phyloP scores from a whole-genome alignment of 768 basidiomycete genomes.

The Leccinum fibrillosum region DNA sequence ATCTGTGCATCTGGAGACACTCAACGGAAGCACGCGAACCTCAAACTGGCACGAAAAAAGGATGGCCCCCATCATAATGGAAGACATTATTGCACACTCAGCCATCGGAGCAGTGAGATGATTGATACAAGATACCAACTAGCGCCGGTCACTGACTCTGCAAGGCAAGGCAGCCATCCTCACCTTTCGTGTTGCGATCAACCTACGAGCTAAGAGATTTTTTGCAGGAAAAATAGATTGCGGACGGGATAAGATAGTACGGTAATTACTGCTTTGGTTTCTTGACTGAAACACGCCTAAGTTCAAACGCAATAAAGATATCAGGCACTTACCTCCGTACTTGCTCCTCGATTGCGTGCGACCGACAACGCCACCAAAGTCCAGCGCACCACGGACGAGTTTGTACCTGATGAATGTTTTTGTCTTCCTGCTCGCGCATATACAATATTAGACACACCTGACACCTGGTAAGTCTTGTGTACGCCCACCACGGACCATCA shows the following conservation, averaged over 20 bases:
- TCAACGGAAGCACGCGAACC: too few relatives aligned
- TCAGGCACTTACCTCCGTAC: constrained; percentile 74
- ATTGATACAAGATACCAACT: neutral
- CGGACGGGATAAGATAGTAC: neutral
- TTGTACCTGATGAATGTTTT: constrained; percentile 67
- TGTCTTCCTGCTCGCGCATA: neutral
- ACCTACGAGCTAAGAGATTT: neutral
- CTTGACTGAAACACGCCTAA: constrained; percentile 54
- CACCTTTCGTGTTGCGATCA: neutral
- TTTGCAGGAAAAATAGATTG: neutral
- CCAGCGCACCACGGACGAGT: constrained; percentile 86
- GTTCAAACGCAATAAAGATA: neutral
- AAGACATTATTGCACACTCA: too few relatives aligned
- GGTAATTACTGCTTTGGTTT: constrained; percentile 71
- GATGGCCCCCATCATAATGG: too few relatives aligned
- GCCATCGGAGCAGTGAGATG: neutral
- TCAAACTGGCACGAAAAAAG: too few relatives aligned
- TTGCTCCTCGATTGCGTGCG: constrained; percentile 79
- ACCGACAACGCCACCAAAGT: constrained; percentile 87
- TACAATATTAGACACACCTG: constrained; percentile 52
- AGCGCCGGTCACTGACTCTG: too few relatives aligned
- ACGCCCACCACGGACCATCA: constrained; percentile 90
- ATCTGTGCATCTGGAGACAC: too few relatives aligned
- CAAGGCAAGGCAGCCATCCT: too few relatives aligned
- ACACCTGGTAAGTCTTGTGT: constrained; percentile 98